Conservation (phyloP, 345 rosid genomes). For the Sisymbrium altissimum region DNA sequence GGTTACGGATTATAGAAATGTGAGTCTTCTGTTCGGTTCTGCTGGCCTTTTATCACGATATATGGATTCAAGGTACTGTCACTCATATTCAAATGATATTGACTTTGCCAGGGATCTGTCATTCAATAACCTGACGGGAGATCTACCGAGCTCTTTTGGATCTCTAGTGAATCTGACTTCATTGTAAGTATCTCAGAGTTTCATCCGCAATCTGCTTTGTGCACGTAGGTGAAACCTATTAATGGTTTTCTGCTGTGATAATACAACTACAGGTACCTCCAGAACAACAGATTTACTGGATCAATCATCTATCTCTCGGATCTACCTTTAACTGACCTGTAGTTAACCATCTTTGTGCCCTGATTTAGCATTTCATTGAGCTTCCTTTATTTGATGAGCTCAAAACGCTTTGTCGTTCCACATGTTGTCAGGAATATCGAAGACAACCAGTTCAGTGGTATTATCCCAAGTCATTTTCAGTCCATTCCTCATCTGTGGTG, state of each 20-base stretch:
- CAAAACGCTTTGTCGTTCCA: constrained; percentile 7
- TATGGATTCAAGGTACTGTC: neutral
- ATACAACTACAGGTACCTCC: constrained; percentile 61
- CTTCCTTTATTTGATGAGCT: constrained; percentile 26
- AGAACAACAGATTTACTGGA: constrained; percentile 83
- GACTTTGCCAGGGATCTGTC: constrained; percentile 72
- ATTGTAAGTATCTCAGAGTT: constrained; percentile 45
- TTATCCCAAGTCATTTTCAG: constrained; percentile 76
- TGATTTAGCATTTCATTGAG: constrained; percentile 14
- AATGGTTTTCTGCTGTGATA: constrained; percentile 1
- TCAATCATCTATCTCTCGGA: constrained; percentile 72
- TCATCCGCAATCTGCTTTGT: constrained; percentile 3
- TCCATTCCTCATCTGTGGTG: constrained; percentile 76
- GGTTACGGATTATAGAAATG: constrained; percentile 67
- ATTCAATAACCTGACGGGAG: constrained; percentile 73
- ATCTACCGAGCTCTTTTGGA: constrained; percentile 81
- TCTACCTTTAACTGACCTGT: constrained; percentile 79
- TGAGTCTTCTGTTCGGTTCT: constrained; percentile 33
- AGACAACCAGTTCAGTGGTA: constrained; percentile 77
- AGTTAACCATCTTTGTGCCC: constrained; percentile 29
- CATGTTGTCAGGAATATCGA: constrained; percentile 64
- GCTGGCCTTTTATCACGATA: neutral
- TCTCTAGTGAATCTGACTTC: constrained; percentile 59
- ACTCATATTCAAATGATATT: neutral
- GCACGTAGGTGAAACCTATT: constrained; percentile 1